Evolutionary conservation across 1,284 basidiomycete genomes (phyloP).

Genomic region (Ceratobasidium sp.): DNA sequence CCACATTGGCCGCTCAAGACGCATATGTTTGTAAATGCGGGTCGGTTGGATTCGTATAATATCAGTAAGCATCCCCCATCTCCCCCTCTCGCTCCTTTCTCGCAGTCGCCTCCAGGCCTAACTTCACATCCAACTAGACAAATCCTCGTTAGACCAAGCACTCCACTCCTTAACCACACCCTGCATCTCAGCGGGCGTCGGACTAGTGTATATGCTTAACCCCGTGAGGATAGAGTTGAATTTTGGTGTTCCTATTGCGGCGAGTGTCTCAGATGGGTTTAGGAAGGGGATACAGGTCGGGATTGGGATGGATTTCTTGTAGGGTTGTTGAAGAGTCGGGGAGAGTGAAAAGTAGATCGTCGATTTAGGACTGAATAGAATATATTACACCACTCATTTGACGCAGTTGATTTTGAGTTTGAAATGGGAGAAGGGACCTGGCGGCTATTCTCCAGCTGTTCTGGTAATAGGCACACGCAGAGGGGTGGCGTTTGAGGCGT

Average conservation of each 20-base stretch:
- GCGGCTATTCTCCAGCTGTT: neutral
- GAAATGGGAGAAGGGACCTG: neutral
- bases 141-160: slow-evolving; percentile 61
- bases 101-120: neutral
- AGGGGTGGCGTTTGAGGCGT: neutral
- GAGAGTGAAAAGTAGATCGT: too few relatives aligned
- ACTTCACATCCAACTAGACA: slow-evolving; percentile 54
- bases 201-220: slow-evolving; percentile 91
- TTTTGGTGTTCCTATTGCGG: slow-evolving; percentile 89
- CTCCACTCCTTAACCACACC: slow-evolving; percentile 62
- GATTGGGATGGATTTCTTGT: slow-evolving; percentile 86
- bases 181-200: slow-evolving; percentile 86
- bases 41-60: slow-evolving; percentile 79
- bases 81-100: neutral
- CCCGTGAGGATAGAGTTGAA: slow-evolving; percentile 91
- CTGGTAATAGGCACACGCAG: neutral
- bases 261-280: slow-evolving; percentile 80
- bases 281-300: slow-evolving; percentile 92
- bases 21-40: slow-evolving; percentile 89
- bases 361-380: slow-evolving; percentile 12
- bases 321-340: slow-evolving; percentile 14
- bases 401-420: neutral
- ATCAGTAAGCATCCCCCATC: slow-evolving; percentile 61
- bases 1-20: slow-evolving; percentile 90
- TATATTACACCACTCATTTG: slow-evolving; percentile 13